These are phyloP conservation scores for Fusarium devonianum DNA, from an alignment of 2,329 filamentous ascomycete genomes.

Conservation along the genomic window DNA sequence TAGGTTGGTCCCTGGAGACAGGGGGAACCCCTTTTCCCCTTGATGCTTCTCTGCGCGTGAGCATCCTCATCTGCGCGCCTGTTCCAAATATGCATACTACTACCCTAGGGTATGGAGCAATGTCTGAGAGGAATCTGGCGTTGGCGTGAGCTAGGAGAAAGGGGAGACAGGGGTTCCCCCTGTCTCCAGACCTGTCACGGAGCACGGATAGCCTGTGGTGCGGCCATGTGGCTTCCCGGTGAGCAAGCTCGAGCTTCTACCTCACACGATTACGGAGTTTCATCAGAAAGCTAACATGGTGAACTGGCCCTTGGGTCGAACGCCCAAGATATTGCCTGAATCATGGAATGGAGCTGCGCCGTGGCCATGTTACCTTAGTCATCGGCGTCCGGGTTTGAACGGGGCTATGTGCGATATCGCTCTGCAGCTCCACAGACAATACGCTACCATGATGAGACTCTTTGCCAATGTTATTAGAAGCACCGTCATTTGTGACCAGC, in stretches of 20 bases:
- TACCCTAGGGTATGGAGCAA: constrained; percentile 21
- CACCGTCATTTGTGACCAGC: too few relatives aligned
- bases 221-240: constrained; percentile 34
- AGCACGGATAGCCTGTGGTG: constrained; percentile 28
- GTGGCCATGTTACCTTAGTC: neutral
- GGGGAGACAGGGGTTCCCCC: constrained; percentile 27
- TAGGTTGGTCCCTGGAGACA: constrained; percentile 27
- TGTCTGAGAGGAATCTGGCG: constrained; percentile 16
- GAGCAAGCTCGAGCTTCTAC: too few relatives aligned
- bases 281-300: too few relatives aligned
- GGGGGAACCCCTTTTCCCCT: constrained; percentile 26
- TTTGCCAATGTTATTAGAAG: too few relatives aligned
- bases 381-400: too few relatives aligned
- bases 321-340: too few relatives aligned
- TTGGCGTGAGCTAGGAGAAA: constrained; percentile 15
- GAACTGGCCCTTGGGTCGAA: too few relatives aligned
- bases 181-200: constrained; percentile 30
- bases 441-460: neutral
- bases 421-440: too few relatives aligned
- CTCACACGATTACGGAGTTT: too few relatives aligned
- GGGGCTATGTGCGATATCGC: too few relatives aligned
- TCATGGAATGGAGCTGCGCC: too few relatives aligned
- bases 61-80: constrained; percentile 32
- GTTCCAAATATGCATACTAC: constrained; percentile 16
- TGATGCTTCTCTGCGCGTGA: constrained; percentile 17